These are phyloP conservation scores for Diaporthe citri DNA, from an alignment of 2,329 filamentous ascomycete species.

Conservation along the genomic window DNA sequence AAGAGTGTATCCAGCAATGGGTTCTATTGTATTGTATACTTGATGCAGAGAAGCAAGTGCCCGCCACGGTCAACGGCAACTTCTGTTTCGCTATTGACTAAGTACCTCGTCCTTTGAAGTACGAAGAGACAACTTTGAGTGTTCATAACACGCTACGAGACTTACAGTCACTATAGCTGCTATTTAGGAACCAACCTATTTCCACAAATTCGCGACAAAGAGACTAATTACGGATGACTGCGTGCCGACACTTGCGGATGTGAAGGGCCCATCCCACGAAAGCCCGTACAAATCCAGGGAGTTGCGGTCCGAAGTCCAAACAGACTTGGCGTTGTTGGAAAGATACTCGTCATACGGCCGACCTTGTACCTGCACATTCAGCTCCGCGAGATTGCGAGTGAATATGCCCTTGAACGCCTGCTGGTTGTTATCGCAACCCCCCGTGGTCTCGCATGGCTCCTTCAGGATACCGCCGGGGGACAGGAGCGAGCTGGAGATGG, in stretches of 20 bases:
- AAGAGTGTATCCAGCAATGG: not conserved
- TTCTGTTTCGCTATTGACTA: not conserved
- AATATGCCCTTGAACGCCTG: constrained; percentile 78
- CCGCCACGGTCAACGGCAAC: not conserved
- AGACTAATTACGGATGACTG: constrained; percentile 39
- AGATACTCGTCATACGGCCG: constrained; percentile 43
- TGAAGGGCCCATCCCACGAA: constrained; percentile 44
- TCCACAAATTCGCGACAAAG: constrained; percentile 38
- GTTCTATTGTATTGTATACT: not conserved
- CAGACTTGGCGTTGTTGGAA: constrained; percentile 43
- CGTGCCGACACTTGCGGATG: constrained; percentile 33
- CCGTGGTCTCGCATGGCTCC: constrained; percentile 61
- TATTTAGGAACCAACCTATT: not conserved
- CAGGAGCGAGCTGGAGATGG: constrained; percentile 53
- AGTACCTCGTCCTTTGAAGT: not conserved
- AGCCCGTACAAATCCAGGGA: constrained; percentile 43
- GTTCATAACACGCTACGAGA: not conserved
- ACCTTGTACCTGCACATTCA: constrained; percentile 56
- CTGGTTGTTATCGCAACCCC: constrained; percentile 66
- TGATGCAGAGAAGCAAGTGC: not conserved
- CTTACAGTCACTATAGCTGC: not conserved
- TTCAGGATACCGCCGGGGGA: constrained; percentile 62
- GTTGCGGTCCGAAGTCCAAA: constrained; percentile 38
- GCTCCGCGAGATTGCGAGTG: constrained; percentile 70
- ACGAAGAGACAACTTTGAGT: not conserved